Evolutionary conservation across 495 filamentous ascomycete species (phyloP), one percentile per base, ranked within the genome.

Genomic region (Penicillium longicatenatum): DNA sequence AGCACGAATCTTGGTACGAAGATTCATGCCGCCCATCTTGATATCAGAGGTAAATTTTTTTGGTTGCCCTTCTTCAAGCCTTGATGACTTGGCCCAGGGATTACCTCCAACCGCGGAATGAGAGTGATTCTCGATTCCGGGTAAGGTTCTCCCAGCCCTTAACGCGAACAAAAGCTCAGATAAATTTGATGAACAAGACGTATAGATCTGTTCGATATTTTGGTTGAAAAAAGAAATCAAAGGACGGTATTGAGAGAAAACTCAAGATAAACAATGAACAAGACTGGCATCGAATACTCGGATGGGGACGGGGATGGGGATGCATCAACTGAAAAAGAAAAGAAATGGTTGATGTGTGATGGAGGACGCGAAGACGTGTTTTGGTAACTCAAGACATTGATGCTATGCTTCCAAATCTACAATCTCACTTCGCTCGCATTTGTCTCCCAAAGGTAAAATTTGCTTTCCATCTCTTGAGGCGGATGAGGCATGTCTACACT

Each of bases 1-100:
- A 16, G 57, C 59, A 9, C 59, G 64, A 35, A 68, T 62, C 17
- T 31, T 59, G 20, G 52, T 44, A 24, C 66, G 67, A 2, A 71
- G 65, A 10, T 53, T 65, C 62, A 66, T 69, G 16, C 44, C 52
- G 45, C 37, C 48, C 52, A 48, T 65, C 45, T 29, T 61, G 51
- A 22, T 20, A 12, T 21, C 1, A 33, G 9, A 16, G 49, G 49
- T 33, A n/a, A n/a, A n/a, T n/a, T n/a, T n/a, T n/a, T n/a, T n/a
- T n/a, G 3, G 26, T 0, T 26, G 3, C 11, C 5, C 16, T 22
- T 46, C 24, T 21, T 35, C 31, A 35, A 14, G 10, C 9, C 10
- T 24, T 46, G 24, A 22, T 12, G 12, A 46, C 37, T 39, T 17
- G 37, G 6, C 37, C 6, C 5, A 17, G 37, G 12, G 9, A 12